A percentile compares a stretch with the other conserved stretches of the same genome.
These are phyloP conservation scores for Populus pruinosa DNA, from an alignment of 345 rosid species.

Conservation along the genomic window DNA sequence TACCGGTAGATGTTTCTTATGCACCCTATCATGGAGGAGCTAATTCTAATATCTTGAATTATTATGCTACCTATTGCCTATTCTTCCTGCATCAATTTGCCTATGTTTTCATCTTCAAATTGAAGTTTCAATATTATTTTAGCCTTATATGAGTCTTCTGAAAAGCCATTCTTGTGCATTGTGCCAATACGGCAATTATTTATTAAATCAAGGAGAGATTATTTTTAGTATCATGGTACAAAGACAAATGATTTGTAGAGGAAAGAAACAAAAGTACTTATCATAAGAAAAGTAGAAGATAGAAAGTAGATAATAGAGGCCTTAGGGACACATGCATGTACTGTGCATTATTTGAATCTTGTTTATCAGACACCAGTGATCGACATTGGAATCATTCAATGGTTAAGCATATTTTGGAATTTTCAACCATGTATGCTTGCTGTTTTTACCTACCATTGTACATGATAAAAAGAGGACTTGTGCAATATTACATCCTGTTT, in stretches of 20 bases:
- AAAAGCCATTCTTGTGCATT: background rate
- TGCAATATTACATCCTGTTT: conserved; percentile 13
- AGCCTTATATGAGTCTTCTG: background rate
- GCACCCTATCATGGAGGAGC: too few species aligned
- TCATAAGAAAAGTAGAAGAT: background rate
- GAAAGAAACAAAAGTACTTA: background rate
- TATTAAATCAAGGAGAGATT: background rate
- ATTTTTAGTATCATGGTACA: background rate
- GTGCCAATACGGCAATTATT: background rate
- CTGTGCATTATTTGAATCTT: background rate
- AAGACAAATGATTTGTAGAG: background rate
- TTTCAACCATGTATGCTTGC: background rate
- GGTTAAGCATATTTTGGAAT: background rate
- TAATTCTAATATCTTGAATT: background rate
- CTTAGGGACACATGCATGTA: background rate
- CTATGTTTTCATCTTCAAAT: background rate
- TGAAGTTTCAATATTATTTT: background rate
- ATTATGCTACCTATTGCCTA: background rate
- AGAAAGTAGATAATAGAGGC: background rate
- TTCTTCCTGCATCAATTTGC: background rate
- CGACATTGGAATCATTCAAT: background rate
- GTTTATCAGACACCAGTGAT: background rate
- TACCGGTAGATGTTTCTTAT: background rate
- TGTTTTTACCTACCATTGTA: background rate
- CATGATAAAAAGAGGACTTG: background rate